Base-by-base conservation (phyloP, 2,329 filamentous ascomycete species). In the Onygena corvina region DNA sequence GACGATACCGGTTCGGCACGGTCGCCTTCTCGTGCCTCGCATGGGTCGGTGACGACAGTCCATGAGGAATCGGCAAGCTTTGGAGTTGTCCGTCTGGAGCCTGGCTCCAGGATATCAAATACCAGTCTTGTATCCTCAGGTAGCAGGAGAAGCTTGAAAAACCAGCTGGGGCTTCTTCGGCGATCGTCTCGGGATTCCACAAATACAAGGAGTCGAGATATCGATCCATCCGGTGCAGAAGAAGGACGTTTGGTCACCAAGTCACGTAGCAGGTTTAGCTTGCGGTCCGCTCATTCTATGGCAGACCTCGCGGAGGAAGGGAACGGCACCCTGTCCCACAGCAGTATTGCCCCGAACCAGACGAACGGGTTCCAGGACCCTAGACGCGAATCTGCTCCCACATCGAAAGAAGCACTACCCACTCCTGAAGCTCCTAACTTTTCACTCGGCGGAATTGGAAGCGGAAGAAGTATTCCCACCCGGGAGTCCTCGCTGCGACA, bases 401-500 rank as follows among this genome's bases (percentile, higher is more conserved):
- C 68, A 48, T 63, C 69, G 47, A 69, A 66, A 9, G 60, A 60
- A 3, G 53, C 58, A 36, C 59, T 62, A 38, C 55, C 57, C 1
- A 57, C 57, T 2, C 62, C 63, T 5, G 53, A 54, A 31, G 50
- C 53, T 29, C 54, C 57, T 20, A 57, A 54, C 45, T 66, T 61
- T 27, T 9, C 46, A 2, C 64, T 64, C 16, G 61, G 64, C 21
- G 61, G 62, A 5, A 64, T 70, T 56, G 60, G 68, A 21, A 74
- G 68, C 48, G 72, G 74, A 2, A 69, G 75, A 45, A 65, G 73
- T 5, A 84, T 87, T 48, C 83, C 84, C 0, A 64, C 72, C 5
- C 75, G 82, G 50, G 81, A 84, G 49, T 87, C 82, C 1, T 86
- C 82, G 31, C 67, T 85, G 30, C 70, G 76, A 46, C 83, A 69